Evolutionary conservation across 208 protist genomes (phyloP).

Genomic region (Crithidia bombi): DNA sequence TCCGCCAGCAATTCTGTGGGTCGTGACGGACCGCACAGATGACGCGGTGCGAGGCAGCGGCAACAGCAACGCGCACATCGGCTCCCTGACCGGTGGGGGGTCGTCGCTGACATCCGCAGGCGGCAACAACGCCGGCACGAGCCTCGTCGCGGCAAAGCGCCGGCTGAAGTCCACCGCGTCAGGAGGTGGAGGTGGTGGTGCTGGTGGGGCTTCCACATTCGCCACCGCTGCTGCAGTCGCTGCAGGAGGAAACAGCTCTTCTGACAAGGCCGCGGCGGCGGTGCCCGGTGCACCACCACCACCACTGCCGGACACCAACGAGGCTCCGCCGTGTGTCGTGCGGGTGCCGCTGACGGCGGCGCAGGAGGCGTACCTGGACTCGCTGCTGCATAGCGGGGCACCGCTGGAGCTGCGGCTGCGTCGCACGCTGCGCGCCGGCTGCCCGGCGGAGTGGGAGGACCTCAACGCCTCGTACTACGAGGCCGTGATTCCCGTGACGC

Average conservation of each 20-base stretch:
- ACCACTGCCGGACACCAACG: conserved; percentile 47
- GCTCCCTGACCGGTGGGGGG: neutral
- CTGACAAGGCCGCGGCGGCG: conserved; percentile 13
- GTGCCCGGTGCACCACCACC: conserved; percentile 33
- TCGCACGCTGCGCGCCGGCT: conserved; percentile 63
- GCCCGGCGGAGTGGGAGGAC: conserved; percentile 88
- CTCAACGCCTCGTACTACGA: conserved; percentile 72
- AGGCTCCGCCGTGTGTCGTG: conserved; percentile 69
- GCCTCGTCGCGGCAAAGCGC: conserved; percentile 20
- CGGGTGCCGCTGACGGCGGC: conserved; percentile 69
- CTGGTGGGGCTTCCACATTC: neutral
- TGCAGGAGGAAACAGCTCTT: neutral
- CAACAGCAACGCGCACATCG: neutral
- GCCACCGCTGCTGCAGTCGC: conserved; percentile 2
- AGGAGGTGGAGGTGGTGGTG: neutral
- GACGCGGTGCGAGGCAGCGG: neutral
- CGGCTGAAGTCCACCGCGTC: conserved; percentile 32
- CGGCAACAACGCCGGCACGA: neutral
- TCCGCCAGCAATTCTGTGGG: conserved; percentile 41
- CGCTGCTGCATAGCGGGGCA: conserved; percentile 42
- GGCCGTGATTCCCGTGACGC: conserved; percentile 55
- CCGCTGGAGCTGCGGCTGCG: conserved; percentile 65
- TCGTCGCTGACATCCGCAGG: conserved; percentile 2
- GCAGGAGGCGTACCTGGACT: conserved; percentile 56
- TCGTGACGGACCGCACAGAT: conserved; percentile 32